A percentile compares a stretch with the other conserved stretches of the same genome.
Evolutionary conservation across 129 eudicot genomes (phyloP).

Genomic region (Silybum marianum): DNA sequence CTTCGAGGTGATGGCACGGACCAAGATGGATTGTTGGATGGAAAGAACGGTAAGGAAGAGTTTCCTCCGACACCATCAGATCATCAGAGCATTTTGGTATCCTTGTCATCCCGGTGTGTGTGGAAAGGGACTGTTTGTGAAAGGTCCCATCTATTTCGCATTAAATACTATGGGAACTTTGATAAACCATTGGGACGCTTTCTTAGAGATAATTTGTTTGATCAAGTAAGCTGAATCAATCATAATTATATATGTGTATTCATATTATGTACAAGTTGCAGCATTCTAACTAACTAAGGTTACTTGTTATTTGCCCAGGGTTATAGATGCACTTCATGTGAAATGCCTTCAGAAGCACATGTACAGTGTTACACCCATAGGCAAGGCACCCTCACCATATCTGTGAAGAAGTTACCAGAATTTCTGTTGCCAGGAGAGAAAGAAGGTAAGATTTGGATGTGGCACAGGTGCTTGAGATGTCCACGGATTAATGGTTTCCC

Average conservation of each 20-base stretch:
- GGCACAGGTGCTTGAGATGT: slow-evolving; percentile 97
- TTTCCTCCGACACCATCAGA: slow-evolving; percentile 96
- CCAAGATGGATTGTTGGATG: slow-evolving; percentile 38
- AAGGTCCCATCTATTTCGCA: slow-evolving; percentile 92
- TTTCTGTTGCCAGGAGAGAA: slow-evolving; percentile 78
- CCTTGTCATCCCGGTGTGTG: slow-evolving; percentile 91
- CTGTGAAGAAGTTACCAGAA: slow-evolving; percentile 87
- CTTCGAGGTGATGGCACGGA: slow-evolving; percentile 20
- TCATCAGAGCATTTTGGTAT: slow-evolving; percentile 91
- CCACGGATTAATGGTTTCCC: slow-evolving; percentile 85
- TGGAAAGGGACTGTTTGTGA: slow-evolving; percentile 99
- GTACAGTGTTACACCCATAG: slow-evolving; percentile 97
- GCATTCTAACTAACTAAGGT: slow-evolving; percentile 4
- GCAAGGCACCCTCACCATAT: slow-evolving; percentile 96
- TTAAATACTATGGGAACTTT: slow-evolving; percentile 87
- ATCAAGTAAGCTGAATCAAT: slow-evolving; percentile 55
- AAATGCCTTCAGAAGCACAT: slow-evolving; percentile 96
- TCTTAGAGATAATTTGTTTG: slow-evolving; percentile 88
- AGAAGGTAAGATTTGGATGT: slow-evolving; percentile 99
- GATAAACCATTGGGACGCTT: slow-evolving; percentile 98
- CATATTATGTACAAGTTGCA: neutral
- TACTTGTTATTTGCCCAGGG: slow-evolving; percentile 51
- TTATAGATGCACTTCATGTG: slow-evolving; percentile 84
- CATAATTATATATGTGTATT: neutral
- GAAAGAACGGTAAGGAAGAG: slow-evolving; percentile 62